Evolutionary conservation across 164 flowering plant genomes (phyloP).

Genomic region (Amborella trichopoda): DNA sequence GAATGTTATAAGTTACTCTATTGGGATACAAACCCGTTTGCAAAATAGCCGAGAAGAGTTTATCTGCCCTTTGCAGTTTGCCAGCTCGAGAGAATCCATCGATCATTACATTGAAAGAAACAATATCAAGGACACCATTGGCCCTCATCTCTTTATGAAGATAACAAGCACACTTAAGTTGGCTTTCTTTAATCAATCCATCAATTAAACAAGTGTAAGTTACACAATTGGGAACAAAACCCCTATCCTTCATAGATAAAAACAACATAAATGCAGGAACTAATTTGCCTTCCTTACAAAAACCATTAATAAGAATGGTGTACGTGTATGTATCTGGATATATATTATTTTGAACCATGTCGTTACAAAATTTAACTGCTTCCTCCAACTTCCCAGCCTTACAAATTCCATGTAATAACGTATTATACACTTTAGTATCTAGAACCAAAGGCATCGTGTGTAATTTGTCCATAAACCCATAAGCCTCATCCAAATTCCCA

Average conservation of each 20-base stretch:
- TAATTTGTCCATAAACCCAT: conserved; percentile 28
- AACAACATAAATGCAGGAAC: conserved; percentile 47
- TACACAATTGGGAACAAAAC: conserved; percentile 22
- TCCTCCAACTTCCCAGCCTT: conserved; percentile 36
- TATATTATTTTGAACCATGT: conserved; percentile 42
- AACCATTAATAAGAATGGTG: conserved; percentile 43
- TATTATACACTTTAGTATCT: conserved; percentile 49
- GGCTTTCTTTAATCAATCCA: conserved; percentile 54
- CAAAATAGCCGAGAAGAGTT: conserved; percentile 20
- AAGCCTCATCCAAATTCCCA: conserved; percentile 36
- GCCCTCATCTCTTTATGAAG: conserved; percentile 39
- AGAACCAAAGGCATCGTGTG: conserved; percentile 33
- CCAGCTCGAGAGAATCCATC: conserved; percentile 59
- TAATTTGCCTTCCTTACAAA: conserved; percentile 40
- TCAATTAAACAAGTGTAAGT: conserved; percentile 47
- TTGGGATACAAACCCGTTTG: conserved; percentile 24
- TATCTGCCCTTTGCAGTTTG: conserved; percentile 21
- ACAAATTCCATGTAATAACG: conserved; percentile 34
- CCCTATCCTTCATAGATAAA: conserved; percentile 19
- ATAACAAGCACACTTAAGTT: conserved; percentile 42
- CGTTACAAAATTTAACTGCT: conserved; percentile 31
- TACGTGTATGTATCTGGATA: conserved; percentile 60
- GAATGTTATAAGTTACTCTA: conserved; percentile 60
- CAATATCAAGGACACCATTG: conserved; percentile 29
- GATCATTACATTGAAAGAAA: conserved; percentile 33